phyloP scores from a whole-genome alignment of 768 basidiomycete species.

The Tulasnella sp. region DNA sequence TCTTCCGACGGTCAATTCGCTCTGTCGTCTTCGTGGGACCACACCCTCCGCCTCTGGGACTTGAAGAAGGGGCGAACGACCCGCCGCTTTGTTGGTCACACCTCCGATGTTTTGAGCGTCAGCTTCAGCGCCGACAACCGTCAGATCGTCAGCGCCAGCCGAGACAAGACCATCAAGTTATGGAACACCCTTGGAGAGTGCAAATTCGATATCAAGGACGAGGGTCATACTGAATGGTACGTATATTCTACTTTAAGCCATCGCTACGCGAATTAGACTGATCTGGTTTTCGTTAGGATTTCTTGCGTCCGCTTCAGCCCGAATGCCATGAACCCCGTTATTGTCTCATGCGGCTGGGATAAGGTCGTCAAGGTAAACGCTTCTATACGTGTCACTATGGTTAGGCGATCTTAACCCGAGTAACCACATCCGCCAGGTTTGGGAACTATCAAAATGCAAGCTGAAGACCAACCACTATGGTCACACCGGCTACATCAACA shows the following conservation, averaged over 20 bases:
- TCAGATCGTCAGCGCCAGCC: conserved; percentile 98
- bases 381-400: conserved; percentile 51
- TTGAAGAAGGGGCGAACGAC: conserved; percentile 96
- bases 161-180: conserved; percentile 97
- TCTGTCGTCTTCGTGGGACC: conserved; percentile 99
- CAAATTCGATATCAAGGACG: conserved; percentile 99
- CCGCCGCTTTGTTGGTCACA: conserved; percentile 97
- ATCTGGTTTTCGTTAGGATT: conserved; percentile 62
- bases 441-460: conserved; percentile 99
- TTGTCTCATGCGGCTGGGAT: conserved; percentile 99
- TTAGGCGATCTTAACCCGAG: conserved; percentile 29
- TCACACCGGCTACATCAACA: conserved; percentile 99
- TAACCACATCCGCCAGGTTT: conserved; percentile 65
- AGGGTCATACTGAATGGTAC: conserved; percentile 94
- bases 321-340: conserved; percentile 95
- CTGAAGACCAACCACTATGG: conserved; percentile 99
- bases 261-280: background rate
- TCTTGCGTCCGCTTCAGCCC: conserved; percentile 99
- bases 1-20: conserved; percentile 99
- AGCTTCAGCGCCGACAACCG: conserved; percentile 99
- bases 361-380: conserved; percentile 95
- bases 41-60: conserved; percentile 99
- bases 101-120: conserved; percentile 96
- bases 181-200: conserved; percentile 99
- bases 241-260: conserved; percentile 34